These are phyloP conservation scores for Rosa persica DNA, from an alignment of 306 rosid species.

Conservation along the genomic window DNA sequence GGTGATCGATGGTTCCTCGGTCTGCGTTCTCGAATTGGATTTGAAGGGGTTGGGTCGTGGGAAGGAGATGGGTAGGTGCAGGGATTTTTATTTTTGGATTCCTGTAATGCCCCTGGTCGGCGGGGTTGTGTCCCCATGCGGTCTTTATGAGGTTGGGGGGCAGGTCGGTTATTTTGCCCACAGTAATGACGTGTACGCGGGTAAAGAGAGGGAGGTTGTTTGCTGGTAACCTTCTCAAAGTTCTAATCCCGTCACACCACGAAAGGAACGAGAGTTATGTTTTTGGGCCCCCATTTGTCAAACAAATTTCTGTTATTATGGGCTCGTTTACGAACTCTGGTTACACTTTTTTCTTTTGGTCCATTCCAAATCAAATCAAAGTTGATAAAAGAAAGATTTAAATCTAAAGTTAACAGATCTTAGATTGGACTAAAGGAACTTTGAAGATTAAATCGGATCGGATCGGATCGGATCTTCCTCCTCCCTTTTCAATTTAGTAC, in stretches of 20 bases:
- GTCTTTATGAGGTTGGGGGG: background rate
- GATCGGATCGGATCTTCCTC: too few species aligned
- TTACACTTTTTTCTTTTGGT: too few species aligned
- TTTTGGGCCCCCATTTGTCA: background rate
- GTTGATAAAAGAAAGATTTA: too few species aligned
- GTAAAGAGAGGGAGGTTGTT: background rate
- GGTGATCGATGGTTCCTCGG: conserved; percentile 3
- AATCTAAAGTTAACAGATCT: too few species aligned
- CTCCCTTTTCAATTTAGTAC: too few species aligned
- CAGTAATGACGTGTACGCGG: conserved; percentile 5
- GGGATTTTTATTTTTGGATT: background rate
- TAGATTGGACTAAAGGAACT: too few species aligned
- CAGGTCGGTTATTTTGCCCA: conserved; percentile 7
- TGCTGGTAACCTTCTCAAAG: background rate
- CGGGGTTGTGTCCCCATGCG: background rate
- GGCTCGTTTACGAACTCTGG: background rate
- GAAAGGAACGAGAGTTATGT: background rate
- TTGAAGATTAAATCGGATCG: too few species aligned
- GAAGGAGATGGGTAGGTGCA: background rate
- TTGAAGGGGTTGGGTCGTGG: background rate
- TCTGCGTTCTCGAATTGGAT: background rate
- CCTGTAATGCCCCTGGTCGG: conserved; percentile 16
- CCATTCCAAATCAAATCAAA: background rate
- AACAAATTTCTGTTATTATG: background rate
- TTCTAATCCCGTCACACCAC: background rate